phyloP scores from a whole-genome alignment of 768 basidiomycete genomes.

The Amanita polypyramis region DNA sequence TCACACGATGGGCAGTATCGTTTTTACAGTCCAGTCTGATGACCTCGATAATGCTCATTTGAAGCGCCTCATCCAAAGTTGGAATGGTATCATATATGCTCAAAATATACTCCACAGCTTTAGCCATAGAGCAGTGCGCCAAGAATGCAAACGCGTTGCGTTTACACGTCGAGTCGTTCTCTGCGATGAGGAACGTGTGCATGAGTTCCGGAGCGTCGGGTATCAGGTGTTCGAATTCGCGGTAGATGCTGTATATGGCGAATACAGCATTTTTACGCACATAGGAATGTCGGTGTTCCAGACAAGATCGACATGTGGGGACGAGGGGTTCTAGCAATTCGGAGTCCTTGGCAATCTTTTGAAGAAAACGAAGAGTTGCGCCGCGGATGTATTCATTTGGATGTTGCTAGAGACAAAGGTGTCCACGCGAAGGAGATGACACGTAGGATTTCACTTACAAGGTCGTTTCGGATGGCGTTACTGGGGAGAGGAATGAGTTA shows the following conservation, averaged over 20 bases:
- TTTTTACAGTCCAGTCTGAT: constrained; percentile 82
- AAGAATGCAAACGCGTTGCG: constrained; percentile 97
- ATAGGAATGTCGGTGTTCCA: constrained; percentile 96
- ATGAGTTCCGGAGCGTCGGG: constrained; percentile 95
- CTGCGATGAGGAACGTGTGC: constrained; percentile 91
- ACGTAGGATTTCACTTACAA: constrained; percentile 40
- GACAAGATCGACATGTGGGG: constrained; percentile 85
- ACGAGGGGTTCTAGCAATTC: constrained; percentile 95
- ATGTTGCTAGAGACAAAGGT: constrained; percentile 63
- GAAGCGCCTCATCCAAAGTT: constrained; percentile 81
- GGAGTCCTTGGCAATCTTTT: constrained; percentile 87
- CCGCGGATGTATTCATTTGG: constrained; percentile 99
- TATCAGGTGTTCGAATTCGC: constrained; percentile 88
- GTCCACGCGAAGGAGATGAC: constrained; percentile 7
- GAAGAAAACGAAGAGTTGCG: constrained; percentile 91
- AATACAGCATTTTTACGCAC: constrained; percentile 99
- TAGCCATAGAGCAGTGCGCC: constrained; percentile 74
- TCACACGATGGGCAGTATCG: constrained; percentile 74
- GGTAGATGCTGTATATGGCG: constrained; percentile 89
- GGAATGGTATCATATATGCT: constrained; percentile 78
- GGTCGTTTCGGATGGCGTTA: constrained; percentile 96
- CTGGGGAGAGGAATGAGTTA: constrained; percentile 27
- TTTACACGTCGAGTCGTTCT: constrained; percentile 93
- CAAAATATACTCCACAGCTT: constrained; percentile 87
- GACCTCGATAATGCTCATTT: constrained; percentile 93